Percentiles rank a stretch among this genome's conserved stretches.
Conservation (phyloP, 2,329 filamentous ascomycete species). For the Ophiostoma fasciatum region DNA sequence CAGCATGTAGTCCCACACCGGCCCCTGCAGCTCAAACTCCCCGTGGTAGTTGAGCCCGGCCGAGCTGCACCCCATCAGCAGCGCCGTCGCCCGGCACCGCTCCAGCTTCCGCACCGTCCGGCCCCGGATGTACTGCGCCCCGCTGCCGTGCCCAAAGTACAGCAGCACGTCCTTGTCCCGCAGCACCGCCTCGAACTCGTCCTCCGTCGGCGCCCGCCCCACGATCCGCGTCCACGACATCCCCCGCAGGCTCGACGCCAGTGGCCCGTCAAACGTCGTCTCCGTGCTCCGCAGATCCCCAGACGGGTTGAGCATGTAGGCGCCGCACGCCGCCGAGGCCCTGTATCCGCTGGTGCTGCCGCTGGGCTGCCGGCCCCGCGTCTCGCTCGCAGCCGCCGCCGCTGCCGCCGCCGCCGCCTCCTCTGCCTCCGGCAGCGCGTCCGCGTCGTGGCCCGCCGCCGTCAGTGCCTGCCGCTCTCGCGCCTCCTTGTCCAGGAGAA, state of each 20-base stretch:
- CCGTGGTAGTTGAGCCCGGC: constrained; percentile 67
- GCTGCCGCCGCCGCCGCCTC: too few species aligned
- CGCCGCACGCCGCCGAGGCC: constrained; percentile 38
- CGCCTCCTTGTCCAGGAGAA: constrained; percentile 42
- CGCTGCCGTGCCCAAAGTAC: constrained; percentile 94
- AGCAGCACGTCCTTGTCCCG: constrained; percentile 56
- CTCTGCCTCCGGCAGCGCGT: constrained; percentile 4
- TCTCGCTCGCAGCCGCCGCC: too few species aligned
- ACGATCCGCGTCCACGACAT: constrained; percentile 56
- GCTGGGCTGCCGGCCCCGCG: constrained; percentile 2
- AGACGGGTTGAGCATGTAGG: constrained; percentile 81
- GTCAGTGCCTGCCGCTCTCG: too few species aligned
- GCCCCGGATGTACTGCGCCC: constrained; percentile 83
- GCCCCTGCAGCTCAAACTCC: constrained; percentile 81
- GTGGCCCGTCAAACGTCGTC: constrained; percentile 51
- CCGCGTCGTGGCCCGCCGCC: too few species aligned
- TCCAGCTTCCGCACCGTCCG: constrained; percentile 64
- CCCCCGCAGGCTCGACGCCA: constrained; percentile 45
- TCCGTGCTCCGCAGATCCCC: constrained; percentile 73
- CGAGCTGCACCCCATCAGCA: constrained; percentile 91
- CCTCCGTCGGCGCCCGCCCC: constrained; percentile 55
- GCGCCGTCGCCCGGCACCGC: constrained; percentile 58
- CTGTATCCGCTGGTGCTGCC: constrained; percentile 38
- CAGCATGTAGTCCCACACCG: constrained; percentile 82
- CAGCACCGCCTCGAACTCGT: constrained; percentile 59